Conservation (phyloP, 164 flowering plant species). For the Vitis amurensis region DNA sequence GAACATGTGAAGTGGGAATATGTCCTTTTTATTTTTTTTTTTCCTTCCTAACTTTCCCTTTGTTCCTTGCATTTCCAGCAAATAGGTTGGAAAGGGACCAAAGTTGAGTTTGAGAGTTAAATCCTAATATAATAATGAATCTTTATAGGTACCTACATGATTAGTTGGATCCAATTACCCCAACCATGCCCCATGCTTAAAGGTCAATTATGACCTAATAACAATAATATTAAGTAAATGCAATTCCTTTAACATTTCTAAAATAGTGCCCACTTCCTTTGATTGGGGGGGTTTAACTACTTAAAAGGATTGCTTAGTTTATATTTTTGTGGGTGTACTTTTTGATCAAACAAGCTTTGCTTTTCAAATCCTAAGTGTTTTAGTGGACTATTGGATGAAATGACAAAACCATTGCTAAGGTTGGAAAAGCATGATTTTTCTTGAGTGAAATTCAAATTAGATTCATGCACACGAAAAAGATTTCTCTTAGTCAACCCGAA, state of each 20-base stretch:
- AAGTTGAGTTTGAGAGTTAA: constrained; percentile 4
- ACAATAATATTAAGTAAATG: not conserved
- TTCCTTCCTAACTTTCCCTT: constrained; percentile 6
- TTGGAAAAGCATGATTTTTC: too few relatives aligned
- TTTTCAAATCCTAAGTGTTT: too few relatives aligned
- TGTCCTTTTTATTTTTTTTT: constrained; percentile 35
- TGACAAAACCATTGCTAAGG: too few relatives aligned
- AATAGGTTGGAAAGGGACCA: constrained; percentile 13
- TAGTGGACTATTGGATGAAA: too few relatives aligned
- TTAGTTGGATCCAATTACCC: constrained; percentile 19
- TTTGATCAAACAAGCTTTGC: too few relatives aligned
- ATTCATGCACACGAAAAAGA: too few relatives aligned
- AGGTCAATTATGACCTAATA: constrained; percentile 10
- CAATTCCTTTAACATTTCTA: not conserved
- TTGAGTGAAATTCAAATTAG: too few relatives aligned
- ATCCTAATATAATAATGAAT: constrained; percentile 5
- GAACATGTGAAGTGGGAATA: constrained; percentile 37
- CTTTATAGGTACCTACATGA: constrained; percentile 8
- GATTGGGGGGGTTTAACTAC: too few relatives aligned
- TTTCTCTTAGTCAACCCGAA: too few relatives aligned
- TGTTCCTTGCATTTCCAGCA: constrained; percentile 36
- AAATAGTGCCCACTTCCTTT: too few relatives aligned
- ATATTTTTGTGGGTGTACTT: too few relatives aligned
- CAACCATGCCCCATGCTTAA: constrained; percentile 4
- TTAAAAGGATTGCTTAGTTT: too few relatives aligned